These are phyloP conservation scores for Mortierella sp. DNA, from an alignment of 371 early-diverging fungal genomes.

Conservation along the genomic window DNA sequence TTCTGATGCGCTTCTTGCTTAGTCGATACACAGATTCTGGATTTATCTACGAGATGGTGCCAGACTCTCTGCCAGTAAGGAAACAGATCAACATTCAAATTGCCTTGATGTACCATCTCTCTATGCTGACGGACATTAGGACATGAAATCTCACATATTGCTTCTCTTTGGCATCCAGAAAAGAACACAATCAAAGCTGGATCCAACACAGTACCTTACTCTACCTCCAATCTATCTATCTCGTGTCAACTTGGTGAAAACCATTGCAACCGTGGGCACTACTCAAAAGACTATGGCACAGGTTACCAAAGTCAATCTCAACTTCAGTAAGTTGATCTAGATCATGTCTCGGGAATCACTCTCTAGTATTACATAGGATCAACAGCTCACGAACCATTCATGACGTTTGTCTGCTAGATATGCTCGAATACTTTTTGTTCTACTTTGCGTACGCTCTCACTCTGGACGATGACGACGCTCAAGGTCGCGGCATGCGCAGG, in stretches of 20 bases:
- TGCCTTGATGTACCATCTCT: too few species aligned
- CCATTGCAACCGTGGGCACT: conserved; percentile 21
- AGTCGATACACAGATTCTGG: conserved; percentile 41
- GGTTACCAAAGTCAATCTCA: conserved; percentile 50
- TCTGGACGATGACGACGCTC: conserved; percentile 50
- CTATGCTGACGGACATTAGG: background rate
- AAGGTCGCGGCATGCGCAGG: conserved; percentile 38
- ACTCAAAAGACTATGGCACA: conserved; percentile 40
- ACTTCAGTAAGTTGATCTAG: conserved; percentile 42
- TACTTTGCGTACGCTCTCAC: conserved; percentile 56
- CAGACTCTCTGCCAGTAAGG: conserved; percentile 46
- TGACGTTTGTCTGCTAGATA: conserved; percentile 16
- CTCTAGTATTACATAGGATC: background rate
- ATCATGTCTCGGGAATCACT: background rate
- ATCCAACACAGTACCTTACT: conserved; percentile 45
- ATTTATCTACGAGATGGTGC: conserved; percentile 50
- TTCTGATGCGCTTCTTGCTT: conserved; percentile 44
- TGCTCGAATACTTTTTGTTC: conserved; percentile 55
- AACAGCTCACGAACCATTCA: background rate
- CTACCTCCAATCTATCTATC: conserved; percentile 52
- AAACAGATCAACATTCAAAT: background rate
- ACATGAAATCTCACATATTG: background rate
- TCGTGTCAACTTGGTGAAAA: conserved; percentile 50
- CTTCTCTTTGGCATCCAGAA: conserved; percentile 16
- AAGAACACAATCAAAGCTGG: conserved; percentile 49